Conservation (phyloP, 495 filamentous ascomycete species). For the Patellaria atrata region DNA sequence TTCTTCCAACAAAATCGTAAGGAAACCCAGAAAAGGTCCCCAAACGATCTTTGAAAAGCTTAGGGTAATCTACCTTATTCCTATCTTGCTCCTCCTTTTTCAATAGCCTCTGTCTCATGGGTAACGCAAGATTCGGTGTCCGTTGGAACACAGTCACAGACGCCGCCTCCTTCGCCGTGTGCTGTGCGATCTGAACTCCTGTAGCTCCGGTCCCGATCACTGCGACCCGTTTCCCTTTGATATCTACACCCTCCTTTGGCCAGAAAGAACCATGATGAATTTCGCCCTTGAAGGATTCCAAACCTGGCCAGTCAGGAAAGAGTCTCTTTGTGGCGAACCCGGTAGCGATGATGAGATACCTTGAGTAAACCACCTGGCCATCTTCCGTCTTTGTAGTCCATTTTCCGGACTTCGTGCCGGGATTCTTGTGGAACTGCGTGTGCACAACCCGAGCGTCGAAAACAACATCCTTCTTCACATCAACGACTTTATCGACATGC, state of each 20-base stretch:
- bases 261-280: constrained; percentile 40
- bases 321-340: constrained; percentile 29
- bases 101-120: constrained; percentile 35
- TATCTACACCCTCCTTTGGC: constrained; percentile 33
- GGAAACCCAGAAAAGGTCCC: constrained; percentile 35
- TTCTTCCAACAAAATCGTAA: constrained; percentile 28
- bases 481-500: constrained; percentile 28
- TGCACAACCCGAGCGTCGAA: constrained; percentile 29
- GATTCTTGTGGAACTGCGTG: constrained; percentile 27
- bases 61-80: constrained; percentile 29
- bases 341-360: constrained; percentile 27
- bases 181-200: constrained; percentile 38
- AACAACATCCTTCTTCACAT: constrained; percentile 31
- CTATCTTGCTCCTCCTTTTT: constrained; percentile 32
- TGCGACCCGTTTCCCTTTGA: constrained; percentile 39
- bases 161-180: constrained; percentile 25
- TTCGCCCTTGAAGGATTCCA: constrained; percentile 29
- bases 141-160: constrained; percentile 37
- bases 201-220: constrained; percentile 45
- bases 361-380: constrained; percentile 17
- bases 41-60: constrained; percentile 33
- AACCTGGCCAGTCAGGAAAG: constrained; percentile 26
- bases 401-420: constrained; percentile 14
- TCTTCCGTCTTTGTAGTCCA: constrained; percentile 29
- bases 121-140: constrained; percentile 39